Evolutionary conservation across 257 asterid genomes (phyloP), one percentile per base, ranked within the genome.

Genomic region (Capsicum rhomboideum): DNA sequence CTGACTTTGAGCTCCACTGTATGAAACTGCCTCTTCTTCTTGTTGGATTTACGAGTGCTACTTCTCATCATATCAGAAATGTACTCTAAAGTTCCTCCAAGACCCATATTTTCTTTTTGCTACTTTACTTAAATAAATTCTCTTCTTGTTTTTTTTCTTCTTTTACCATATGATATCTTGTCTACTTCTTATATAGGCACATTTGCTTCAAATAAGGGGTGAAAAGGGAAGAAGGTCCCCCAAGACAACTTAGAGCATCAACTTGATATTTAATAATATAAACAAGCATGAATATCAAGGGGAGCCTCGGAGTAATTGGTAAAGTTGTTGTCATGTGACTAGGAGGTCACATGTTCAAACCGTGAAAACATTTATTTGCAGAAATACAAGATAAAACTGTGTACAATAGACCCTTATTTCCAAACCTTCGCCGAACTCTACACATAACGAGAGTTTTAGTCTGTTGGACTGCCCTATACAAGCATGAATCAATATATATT

Each of bases 1-100:
- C 95, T 95, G 46, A 95, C 92, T 84, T 95, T 95, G 89, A 95
- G 95, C 55, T 92, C 87, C 20, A 94, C 93, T 4, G 98, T 93
- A 61, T 91, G 95, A 6, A 87, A 83, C 80, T 90, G 97, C 88
- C 91, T 95, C 91, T 85, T 88, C 84, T 86, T 92, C 92, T 87
- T 93, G 83, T 91, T 92, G 88, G 83, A 87, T 52, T 87, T 92
- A 49, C 59, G 58, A 81, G 44, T 40, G 5, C 90, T 92, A 91
- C 93, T 61, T 0, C 28, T 90, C 87, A 91, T 87, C 59, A 94
- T 67, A 53, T 93, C 97, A 42, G 93, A 92, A 4, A 95, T 89
- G 87, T 88, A 95, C 74, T 93, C 98, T 82, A 95, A 59, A 14
- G 98, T 91, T 68, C 93, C 97, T 82, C 90, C 75, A 85, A 92